A percentile compares a stretch with the other conserved stretches of the same genome.
These are phyloP conservation scores for Perkinsus olseni DNA, from an alignment of 169 alveolate genomes.

Conservation along the genomic window DNA sequence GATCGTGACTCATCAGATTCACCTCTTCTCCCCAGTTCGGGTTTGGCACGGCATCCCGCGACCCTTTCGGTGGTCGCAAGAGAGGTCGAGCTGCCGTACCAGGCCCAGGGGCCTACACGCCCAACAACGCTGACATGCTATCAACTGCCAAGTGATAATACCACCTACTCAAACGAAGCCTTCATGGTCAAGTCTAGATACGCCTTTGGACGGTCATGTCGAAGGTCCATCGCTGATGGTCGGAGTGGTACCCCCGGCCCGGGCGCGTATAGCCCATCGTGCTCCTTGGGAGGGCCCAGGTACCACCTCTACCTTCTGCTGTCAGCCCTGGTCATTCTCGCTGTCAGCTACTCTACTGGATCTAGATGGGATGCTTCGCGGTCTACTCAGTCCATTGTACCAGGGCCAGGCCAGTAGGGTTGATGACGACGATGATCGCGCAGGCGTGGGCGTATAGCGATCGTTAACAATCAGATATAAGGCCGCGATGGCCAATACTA, in stretches of 20 bases:
- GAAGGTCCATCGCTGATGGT: neutral
- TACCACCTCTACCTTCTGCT: neutral
- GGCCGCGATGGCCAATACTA: neutral
- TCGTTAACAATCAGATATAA: neutral
- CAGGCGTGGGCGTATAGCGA: neutral
- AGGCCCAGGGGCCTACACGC: neutral
- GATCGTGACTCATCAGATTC: neutral
- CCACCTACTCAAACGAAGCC: neutral
- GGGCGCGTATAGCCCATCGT: neutral
- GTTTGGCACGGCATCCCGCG: neutral
- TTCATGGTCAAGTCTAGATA: neutral
- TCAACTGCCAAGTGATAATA: neutral
- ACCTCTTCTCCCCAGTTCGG: neutral
- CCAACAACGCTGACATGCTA: neutral
- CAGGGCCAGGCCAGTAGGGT: neutral
- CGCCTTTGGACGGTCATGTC: neutral
- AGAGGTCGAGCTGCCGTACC: neutral
- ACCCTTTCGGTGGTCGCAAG: neutral
- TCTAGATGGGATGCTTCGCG: neutral
- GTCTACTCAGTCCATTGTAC: neutral
- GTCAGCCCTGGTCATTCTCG: neutral
- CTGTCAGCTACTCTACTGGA: neutral
- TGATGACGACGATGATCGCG: no score
- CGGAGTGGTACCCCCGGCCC: neutral
- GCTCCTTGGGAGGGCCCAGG: neutral